Evolutionary conservation across 2,329 filamentous ascomycete species (phyloP).

Genomic region (Colletotrichum sojae): DNA sequence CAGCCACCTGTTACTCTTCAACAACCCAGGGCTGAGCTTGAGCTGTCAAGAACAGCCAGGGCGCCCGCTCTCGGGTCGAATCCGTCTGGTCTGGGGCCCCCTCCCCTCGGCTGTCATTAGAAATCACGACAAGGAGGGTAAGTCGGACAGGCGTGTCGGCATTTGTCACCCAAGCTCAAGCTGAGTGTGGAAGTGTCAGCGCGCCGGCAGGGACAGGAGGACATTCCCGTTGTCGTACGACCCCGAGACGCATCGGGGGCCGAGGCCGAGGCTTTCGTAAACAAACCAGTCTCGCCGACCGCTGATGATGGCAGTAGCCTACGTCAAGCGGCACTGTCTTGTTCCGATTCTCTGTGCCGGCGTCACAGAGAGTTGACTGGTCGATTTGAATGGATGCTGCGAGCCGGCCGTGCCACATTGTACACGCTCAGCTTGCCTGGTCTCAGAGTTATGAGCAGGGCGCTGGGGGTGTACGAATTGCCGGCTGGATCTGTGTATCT

Average conservation of each 20-base stretch:
- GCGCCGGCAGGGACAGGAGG: slow-evolving; percentile 1
- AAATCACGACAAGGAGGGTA: too few species aligned
- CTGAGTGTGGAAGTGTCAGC: background rate
- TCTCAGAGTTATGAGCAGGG: slow-evolving; percentile 10
- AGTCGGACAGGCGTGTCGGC: background rate
- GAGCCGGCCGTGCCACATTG: slow-evolving; percentile 26
- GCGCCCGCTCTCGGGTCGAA: too few species aligned
- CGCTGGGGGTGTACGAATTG: background rate
- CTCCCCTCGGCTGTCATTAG: too few species aligned
- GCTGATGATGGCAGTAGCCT: background rate
- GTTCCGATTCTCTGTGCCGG: slow-evolving; percentile 7
- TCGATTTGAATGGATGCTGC: slow-evolving; percentile 11
- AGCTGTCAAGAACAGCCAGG: too few species aligned
- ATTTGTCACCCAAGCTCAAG: slow-evolving; percentile 23
- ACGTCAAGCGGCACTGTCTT: slow-evolving; percentile 29
- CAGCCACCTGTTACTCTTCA: background rate
- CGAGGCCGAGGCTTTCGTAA: slow-evolving; percentile 27
- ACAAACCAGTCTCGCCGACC: slow-evolving; percentile 24
- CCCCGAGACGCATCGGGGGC: slow-evolving; percentile 12
- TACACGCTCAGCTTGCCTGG: slow-evolving; percentile 9
- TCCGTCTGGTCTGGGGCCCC: too few species aligned
- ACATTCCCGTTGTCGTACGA: slow-evolving; percentile 28
- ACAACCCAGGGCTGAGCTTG: too few species aligned
- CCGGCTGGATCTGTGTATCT: slow-evolving; percentile 34
- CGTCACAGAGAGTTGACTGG: slow-evolving; percentile 17